phyloP scores from a whole-genome alignment of 495 filamentous ascomycete genomes.

The Articulospora tetracladia region DNA sequence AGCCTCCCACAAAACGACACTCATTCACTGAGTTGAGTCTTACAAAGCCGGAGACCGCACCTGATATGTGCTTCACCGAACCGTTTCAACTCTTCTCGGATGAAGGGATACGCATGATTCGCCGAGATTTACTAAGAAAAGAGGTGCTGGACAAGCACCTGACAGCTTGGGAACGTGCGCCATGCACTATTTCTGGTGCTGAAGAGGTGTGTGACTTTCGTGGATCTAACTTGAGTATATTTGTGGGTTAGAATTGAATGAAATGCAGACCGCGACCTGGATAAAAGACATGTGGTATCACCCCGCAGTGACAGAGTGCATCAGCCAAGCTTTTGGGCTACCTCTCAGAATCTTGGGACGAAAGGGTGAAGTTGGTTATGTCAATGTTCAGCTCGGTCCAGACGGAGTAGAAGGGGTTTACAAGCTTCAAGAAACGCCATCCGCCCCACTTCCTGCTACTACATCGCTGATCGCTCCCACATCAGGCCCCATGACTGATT shows the following conservation, averaged over 20 bases:
- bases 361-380: conserved; percentile 6
- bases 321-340: conserved; percentile 7
- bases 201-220: neutral
- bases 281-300: conserved; percentile 9
- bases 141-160: conserved; percentile 8
- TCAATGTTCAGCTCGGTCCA: conserved; percentile 9
- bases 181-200: neutral
- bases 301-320: neutral
- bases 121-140: neutral
- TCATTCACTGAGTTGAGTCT: conserved; percentile 6
- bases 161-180: conserved; percentile 3
- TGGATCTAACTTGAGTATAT: no score
- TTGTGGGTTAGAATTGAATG: neutral
- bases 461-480: neutral
- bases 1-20: neutral
- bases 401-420: conserved; percentile 3
- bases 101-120: conserved; percentile 7
- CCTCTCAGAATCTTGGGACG: neutral
- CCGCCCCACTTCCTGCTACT: neutral
- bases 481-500: neutral
- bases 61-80: conserved; percentile 11
- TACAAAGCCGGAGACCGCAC: neutral
- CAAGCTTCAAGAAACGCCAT: conserved; percentile 1
- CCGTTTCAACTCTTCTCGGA: conserved; percentile 12
- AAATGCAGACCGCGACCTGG: neutral